These are phyloP conservation scores for Amanita thiersii DNA, from an alignment of 768 basidiomycete species.

Conservation along the genomic window DNA sequence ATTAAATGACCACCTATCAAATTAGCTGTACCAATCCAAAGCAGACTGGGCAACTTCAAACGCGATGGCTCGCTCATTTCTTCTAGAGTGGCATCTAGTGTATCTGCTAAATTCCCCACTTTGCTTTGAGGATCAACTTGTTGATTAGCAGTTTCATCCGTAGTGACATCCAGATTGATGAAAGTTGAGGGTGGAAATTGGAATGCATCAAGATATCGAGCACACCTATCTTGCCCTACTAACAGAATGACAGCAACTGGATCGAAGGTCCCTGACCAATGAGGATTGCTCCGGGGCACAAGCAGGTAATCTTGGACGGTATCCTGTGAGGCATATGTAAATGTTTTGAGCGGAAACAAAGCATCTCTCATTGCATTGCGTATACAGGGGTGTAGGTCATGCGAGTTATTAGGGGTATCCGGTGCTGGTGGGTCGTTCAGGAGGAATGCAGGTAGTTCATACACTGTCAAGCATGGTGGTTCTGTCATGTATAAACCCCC, in stretches of 20 bases:
- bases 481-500: constrained; percentile 61
- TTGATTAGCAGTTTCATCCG: constrained; percentile 6
- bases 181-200: constrained; percentile 64
- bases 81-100: constrained; percentile 30
- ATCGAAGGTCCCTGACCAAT: constrained; percentile 60
- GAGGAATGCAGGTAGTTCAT: constrained; percentile 61
- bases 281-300: constrained; percentile 61
- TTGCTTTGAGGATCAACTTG: constrained; percentile 7
- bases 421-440: constrained; percentile 37
- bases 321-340: constrained; percentile 50
- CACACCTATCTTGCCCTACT: constrained; percentile 38
- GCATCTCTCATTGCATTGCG: constrained; percentile 61
- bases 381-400: constrained; percentile 34
- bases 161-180: constrained; percentile 3
- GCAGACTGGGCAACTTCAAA: constrained; percentile 25
- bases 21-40: constrained; percentile 29
- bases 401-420: constrained; percentile 22
- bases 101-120: constrained; percentile 22
- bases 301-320: constrained; percentile 74
- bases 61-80: constrained; percentile 30
- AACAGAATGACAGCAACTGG: constrained; percentile 61
- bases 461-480: constrained; percentile 54
- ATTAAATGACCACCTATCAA: constrained; percentile 36
- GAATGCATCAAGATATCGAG: constrained; percentile 50
- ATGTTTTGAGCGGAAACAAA: constrained; percentile 36